Conservation (phyloP, 495 filamentous ascomycete species). For the Talaromyces liani region DNA sequence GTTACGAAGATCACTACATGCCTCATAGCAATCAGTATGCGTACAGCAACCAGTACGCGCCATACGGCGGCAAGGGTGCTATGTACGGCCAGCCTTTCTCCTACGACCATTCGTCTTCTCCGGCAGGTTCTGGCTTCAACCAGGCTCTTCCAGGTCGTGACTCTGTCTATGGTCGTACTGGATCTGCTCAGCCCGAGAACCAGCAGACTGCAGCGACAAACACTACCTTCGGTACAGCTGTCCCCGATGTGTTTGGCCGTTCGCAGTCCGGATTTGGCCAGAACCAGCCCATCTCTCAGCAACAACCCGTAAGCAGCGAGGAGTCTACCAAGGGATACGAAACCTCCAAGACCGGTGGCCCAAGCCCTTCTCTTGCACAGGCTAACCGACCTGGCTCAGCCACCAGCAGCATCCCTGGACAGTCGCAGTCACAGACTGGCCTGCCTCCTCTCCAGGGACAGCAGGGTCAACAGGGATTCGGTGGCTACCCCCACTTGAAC, state of each 20-base stretch:
- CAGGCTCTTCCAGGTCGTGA: constrained; percentile 59
- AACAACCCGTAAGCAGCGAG: constrained; percentile 50
- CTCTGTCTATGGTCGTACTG: constrained; percentile 70
- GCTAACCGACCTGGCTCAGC: constrained; percentile 78
- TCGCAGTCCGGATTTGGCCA: constrained; percentile 61
- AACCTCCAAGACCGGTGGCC: constrained; percentile 66
- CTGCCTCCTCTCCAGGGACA: constrained; percentile 72
- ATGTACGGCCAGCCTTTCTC: constrained; percentile 82
- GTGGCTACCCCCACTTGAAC: constrained; percentile 68
- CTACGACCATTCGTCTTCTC: constrained; percentile 73
- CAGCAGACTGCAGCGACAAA: constrained; percentile 48
- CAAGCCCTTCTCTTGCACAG: constrained; percentile 77
- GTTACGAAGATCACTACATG: constrained; percentile 49
- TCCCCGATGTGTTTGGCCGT: constrained; percentile 75
- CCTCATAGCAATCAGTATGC: constrained; percentile 52
- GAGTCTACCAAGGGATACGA: constrained; percentile 75
- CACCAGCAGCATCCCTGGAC: constrained; percentile 61
- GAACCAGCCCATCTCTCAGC: constrained; percentile 57
- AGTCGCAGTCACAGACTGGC: constrained; percentile 48
- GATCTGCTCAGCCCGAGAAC: constrained; percentile 63
- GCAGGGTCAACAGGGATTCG: constrained; percentile 50
- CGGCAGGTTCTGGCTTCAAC: constrained; percentile 65
- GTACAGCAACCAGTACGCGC: constrained; percentile 63
- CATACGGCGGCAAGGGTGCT: constrained; percentile 64
- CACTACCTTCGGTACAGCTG: constrained; percentile 57